A percentile compares a stretch with the other conserved stretches of the same genome.
phyloP scores from a whole-genome alignment of 441 rosid genomes.

The Aquilaria agallochum region DNA sequence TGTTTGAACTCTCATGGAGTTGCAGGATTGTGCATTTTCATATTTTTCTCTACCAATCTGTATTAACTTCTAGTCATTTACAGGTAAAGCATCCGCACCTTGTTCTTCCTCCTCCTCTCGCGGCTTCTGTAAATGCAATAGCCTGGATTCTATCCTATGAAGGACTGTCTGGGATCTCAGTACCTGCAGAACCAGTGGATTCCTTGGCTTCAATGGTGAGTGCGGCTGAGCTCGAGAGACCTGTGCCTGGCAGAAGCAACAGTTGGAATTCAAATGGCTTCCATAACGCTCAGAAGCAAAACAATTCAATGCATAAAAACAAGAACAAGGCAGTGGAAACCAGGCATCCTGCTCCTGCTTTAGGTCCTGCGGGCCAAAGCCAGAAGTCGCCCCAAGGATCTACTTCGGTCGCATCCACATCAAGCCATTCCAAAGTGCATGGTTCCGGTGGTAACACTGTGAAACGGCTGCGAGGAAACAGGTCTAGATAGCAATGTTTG shows the following conservation, averaged over 20 bases:
- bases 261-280: slow-evolving; percentile 26
- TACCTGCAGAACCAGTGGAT: slow-evolving; percentile 33
- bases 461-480: slow-evolving; percentile 36
- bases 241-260: slow-evolving; percentile 17
- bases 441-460: slow-evolving; percentile 23
- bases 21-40: too few relatives aligned
- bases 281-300: slow-evolving; percentile 12
- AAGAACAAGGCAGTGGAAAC: too few relatives aligned
- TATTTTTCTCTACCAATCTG: too few relatives aligned
- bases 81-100: slow-evolving; percentile 67
- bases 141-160: slow-evolving; percentile 63
- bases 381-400: slow-evolving; percentile 18
- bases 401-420: slow-evolving; percentile 18
- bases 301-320: too few relatives aligned
- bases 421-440: slow-evolving; percentile 16
- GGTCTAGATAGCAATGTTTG: slow-evolving; percentile 9
- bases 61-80: slow-evolving; percentile 13
- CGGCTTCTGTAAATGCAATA: slow-evolving; percentile 55
- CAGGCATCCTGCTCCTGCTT: not conserved
- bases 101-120: slow-evolving; percentile 63
- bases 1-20: too few relatives aligned
- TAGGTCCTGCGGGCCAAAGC: slow-evolving; percentile 4
- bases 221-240: slow-evolving; percentile 37
- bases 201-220: slow-evolving; percentile 41
- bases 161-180: slow-evolving; percentile 46